Base-by-base conservation (phyloP, 495 filamentous ascomycete species). In the Immersiella caudata region DNA sequence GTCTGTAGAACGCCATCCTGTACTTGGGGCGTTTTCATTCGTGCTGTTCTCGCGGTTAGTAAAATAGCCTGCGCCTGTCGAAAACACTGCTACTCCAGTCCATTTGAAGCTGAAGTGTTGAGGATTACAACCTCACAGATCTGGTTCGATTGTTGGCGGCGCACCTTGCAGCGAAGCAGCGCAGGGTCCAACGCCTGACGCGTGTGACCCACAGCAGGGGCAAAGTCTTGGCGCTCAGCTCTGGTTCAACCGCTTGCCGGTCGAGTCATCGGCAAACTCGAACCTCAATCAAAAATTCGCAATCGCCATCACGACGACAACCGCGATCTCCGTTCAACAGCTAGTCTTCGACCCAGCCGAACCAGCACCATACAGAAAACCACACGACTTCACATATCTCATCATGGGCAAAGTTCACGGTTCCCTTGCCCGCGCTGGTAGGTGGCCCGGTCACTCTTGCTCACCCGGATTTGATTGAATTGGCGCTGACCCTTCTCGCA, bases 401-500 rank as follows among this genome's bases (percentile, higher is more conserved):
- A 89, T 80, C 78, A 94, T 94, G 91, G 91, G 91, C 81, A 94
- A 94, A 85, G 91, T 93, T 74, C 91, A 94, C 86, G 91, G 91
- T 71, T 93, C 90, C 50, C 91, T 97, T 82, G 94, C 94, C 80
- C 94, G 94, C 91, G 94, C 94, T 77, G 95, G 94, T 86, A 80
- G 4, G 40, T 12, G 65, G 76, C 55, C 22, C 4, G 5, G 1
- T 33, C 35, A 14, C 46, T n/a, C 52, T 26, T 52, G 25, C 58
- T 35, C 20, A 35, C 64, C 64, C 5, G 22, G 29, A 26, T 55
- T 40, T 12, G 63, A 58, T 62, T 26, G 49, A 65, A 58, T 36
- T 35, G 25, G 16, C 29, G 49, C 71, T 73, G 66, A 73, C 33
- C 33, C 29, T 60, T 60, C 49, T 56, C 50, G 26, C 68, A 7